phyloP scores from a whole-genome alignment of 768 basidiomycete genomes.

The Scleroderma bovista region DNA sequence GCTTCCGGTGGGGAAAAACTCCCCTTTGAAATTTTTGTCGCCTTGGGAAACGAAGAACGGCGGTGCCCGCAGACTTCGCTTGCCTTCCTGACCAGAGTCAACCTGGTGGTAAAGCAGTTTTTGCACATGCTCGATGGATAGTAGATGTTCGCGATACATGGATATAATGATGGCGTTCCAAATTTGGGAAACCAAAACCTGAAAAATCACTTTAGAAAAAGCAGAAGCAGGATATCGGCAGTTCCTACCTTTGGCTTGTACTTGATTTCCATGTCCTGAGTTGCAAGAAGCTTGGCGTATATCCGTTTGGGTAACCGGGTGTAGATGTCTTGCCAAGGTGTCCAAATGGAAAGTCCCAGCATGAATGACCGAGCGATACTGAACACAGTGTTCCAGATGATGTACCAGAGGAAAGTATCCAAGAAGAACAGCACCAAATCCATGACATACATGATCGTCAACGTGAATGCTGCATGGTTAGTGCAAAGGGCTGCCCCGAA shows the following conservation, averaged over 20 bases:
- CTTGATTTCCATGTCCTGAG: conserved; percentile 93
- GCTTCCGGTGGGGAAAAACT: conserved; percentile 91
- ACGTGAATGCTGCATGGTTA: conserved; percentile 91
- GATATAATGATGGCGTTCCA: conserved; percentile 99
- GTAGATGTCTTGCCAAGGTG: conserved; percentile 98
- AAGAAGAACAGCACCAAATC: conserved; percentile 95
- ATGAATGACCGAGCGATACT: conserved; percentile 84
- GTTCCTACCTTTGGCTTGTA: conserved; percentile 94
- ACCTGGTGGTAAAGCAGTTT: conserved; percentile 97
- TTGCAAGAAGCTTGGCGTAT: conserved; percentile 92
- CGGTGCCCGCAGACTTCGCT: conserved; percentile 88
- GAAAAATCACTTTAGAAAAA: not conserved
- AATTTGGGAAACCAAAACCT: conserved; percentile 97
- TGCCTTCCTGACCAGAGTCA: conserved; percentile 74
- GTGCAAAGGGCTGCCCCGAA: conserved; percentile 81
- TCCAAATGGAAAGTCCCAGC: conserved; percentile 96
- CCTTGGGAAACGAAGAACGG: conserved; percentile 97
- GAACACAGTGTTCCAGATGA: conserved; percentile 98
- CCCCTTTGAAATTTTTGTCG: conserved; percentile 77
- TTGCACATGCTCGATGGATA: conserved; percentile 98
- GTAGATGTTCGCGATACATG: conserved; percentile 98
- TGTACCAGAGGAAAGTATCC: conserved; percentile 99
- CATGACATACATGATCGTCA: conserved; percentile 99
- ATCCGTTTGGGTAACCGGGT: conserved; percentile 94
- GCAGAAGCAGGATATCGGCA: not conserved